Base-by-base conservation (phyloP, 2,329 filamentous ascomycete species). In the Clonostachys rhizophaga region DNA sequence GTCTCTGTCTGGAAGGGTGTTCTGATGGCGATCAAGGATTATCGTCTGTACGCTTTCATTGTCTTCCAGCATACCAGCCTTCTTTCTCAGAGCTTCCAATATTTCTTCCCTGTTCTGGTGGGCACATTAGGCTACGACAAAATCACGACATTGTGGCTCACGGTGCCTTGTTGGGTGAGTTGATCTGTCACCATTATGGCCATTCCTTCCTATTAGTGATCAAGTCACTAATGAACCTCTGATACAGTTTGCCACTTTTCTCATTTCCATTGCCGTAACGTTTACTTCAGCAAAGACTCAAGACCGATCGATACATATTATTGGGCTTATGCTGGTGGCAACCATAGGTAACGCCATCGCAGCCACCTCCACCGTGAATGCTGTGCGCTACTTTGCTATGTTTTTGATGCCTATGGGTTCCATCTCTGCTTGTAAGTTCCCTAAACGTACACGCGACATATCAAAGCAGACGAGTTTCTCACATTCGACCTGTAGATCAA, bases 101-200 rank as follows among this genome's bases (percentile, higher is more conserved):
- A 84, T 57, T 84, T 84, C 65, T 85, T 86, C 62, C 83, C 83
- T 0, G 79, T 74, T 0, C 82, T 86, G 39, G 77, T 85, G 2
- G 71, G 79, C 40, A 83, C 79, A 0, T 70, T 86, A 0, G 78
- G 79, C 0, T 86, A 80, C 58, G 67, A 69, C 8, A 72, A 63
- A 20, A 75, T 80, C 42, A 63, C 69, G 13, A 82, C 80, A 0
- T 65, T 84, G 0, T 72, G 79, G 46, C 66, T 83, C n/a, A 83
- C 79, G 2, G 76, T 69, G 1, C 76, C 78, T 0, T 76, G 78
- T 0, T 84, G 79, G 79, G 67, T 71, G 9, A 30, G 24, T 30
- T 10, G 24, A 49, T 43, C 59, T 56, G 6, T 39, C 35, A 16
- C 4, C 34, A 17, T 39, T 30, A 6, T 42, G 11, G 16, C 30